Base-by-base conservation (phyloP, 805 yeast species). In the Torulaspora delbrueckii region DNA sequence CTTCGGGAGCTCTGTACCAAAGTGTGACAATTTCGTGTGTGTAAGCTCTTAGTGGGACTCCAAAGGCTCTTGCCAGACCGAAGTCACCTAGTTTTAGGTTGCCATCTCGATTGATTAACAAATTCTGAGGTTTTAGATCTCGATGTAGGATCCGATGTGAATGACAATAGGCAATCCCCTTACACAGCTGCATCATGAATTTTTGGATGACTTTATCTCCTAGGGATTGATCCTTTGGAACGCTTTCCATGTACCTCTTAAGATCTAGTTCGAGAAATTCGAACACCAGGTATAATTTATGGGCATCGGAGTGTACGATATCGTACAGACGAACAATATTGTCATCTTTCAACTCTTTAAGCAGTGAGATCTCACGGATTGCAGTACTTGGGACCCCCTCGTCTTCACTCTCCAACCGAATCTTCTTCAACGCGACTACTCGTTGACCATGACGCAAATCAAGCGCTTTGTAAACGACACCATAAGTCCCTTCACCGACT, bases 371-470 rank as follows among this genome's bases (percentile, higher is more conserved):
- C 67, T 91, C 99, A 53, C 99, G 77, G 58, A 91, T 91, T 2
- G 99, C 99, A 1, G 99, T 93, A 4, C 96, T 88, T 6, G 99
- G 99, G 1, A 98, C 95, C 31, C 99, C 99, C 69, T 93, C 97
- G 46, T 66, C 76, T 62, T 93, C 99, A 42, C 95, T 84, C 62
- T 93, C 99, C 50, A 91, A 74, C 58, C 85, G 86, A 69, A 93
- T 93, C 65, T 93, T 98, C 65, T 93, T 93, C 58, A 93, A 73
- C 0, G 99, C 99, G 14, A 93, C 99, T 14, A 90, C 74, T 42
- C 70, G 45, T 86, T 89, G 41, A 89, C 96, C 24, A 90, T 84
- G 58, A 82, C 79, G 51, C 86, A 79, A 65, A 86, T 93, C 61
- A 88, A 79, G 33, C 86, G 70, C 99, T 60, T 91, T 93, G 72